Evolutionary conservation across 257 asterid genomes (phyloP).

Genomic region (Lithospermum erythrorhizon): DNA sequence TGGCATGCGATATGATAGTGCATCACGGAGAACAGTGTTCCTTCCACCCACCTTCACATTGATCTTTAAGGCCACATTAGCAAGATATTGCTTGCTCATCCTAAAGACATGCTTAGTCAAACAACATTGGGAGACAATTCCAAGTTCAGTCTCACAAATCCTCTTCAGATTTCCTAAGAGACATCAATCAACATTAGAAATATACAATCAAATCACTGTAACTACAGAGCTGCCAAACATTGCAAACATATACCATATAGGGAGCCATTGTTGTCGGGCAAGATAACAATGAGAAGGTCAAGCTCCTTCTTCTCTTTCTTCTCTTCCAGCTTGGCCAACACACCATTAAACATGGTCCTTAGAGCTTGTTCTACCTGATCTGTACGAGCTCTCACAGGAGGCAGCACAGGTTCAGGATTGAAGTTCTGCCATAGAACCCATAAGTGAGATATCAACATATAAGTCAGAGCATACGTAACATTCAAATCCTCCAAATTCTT

Average conservation of each 20-base stretch:
- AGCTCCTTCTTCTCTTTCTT: conserved; percentile 60
- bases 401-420: conserved; percentile 67
- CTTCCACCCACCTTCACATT: conserved; percentile 97
- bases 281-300: conserved; percentile 72
- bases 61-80: conserved; percentile 79
- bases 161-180: conserved; percentile 74
- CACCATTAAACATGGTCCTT: conserved; percentile 63
- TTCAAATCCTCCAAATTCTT: conserved; percentile 4
- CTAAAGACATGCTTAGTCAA: conserved; percentile 81
- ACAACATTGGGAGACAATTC: conserved; percentile 96
- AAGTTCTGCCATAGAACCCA: conserved; percentile 35
- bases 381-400: conserved; percentile 54
- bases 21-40: conserved; percentile 86
- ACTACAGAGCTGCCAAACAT: neutral
- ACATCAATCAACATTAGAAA: neutral
- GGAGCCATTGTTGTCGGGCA: conserved; percentile 93
- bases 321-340: conserved; percentile 44
- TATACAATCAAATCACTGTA: neutral
- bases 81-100: conserved; percentile 83
- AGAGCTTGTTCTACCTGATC: conserved; percentile 81
- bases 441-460: neutral
- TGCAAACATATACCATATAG: conserved; percentile 57
- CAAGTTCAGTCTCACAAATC: conserved; percentile 92
- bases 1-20: conserved; percentile 77
- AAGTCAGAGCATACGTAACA: neutral